Evolutionary conservation across 306 rosid genomes (phyloP), one percentile per base, ranked within the genome.

Genomic region (Lathyrus oleraceus): DNA sequence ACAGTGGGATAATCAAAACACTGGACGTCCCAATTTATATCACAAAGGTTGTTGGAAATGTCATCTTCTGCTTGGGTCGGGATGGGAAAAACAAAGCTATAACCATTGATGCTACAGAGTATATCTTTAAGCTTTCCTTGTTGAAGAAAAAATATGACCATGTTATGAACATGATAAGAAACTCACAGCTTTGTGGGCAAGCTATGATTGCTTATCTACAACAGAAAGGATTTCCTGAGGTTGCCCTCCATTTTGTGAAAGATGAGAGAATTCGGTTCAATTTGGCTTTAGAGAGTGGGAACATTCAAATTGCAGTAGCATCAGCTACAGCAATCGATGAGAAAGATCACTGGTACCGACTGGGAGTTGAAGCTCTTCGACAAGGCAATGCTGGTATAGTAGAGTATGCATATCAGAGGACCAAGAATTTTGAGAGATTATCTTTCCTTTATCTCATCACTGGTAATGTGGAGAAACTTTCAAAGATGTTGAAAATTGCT

Each of bases 401-500:
- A 36, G 98, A 92, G 80, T 92, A 87, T 82, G 96, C 98, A 28
- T 92, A 92, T 78, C 98, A 92, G 87, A 92, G 86, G 80, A 92
- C 98, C 28, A 92, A 89, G 72, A 92, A 88, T 62, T 89, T 89
- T 79, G 96, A 92, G 74, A 89, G 98, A 64, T 74, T 92, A n/a
- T 92, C 98, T 38, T 89, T 92, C 74, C 92, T 92, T 30, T 92
- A 92, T 79, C 98, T 92, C 62, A 64, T 89, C 61, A 92, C 87
- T 57, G 98, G 98, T 79, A 86, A 92, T 64, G 79, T 69, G 36
- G 91, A 89, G 21, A 92, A 89, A 77, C 89, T 92, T 65, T 83
- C 96, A 52, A 92, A 92, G 87, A 92, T 92, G 98, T 82, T 92
- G 80, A 92, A 92, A 86, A 89, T 92, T 74, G 98, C 98, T 32